Evolutionary conservation across 2,329 filamentous ascomycete genomes (phyloP).

Genomic region (Neophaeococcomyces mojaviensis): DNA sequence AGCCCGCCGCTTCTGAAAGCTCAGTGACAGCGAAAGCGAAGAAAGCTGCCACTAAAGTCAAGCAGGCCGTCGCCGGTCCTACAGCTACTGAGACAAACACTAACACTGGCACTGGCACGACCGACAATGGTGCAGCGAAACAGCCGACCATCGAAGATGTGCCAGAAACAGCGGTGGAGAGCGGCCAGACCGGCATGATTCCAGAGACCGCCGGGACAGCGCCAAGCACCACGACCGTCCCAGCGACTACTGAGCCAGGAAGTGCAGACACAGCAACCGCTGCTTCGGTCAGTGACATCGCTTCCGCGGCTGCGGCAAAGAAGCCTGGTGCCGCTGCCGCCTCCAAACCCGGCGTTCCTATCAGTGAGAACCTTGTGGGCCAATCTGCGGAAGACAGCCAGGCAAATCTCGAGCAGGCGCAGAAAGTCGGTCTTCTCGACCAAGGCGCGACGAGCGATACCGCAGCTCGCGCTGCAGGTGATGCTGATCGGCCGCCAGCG

Average conservation of each 20-base stretch:
- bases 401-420: neutral
- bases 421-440: neutral
- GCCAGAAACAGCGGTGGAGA: neutral
- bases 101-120: no score
- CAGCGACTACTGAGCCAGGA: no score
- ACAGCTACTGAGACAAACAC: slow-evolving; percentile 10
- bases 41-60: slow-evolving; percentile 28
- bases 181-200: slow-evolving; percentile 3
- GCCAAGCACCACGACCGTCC: neutral
- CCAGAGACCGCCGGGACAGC: slow-evolving; percentile 9
- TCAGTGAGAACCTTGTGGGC: no score
- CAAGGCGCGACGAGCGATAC: neutral
- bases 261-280: no score
- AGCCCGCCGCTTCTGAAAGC: slow-evolving; percentile 11
- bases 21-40: slow-evolving; percentile 21
- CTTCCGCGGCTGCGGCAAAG: no score
- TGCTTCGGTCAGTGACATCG: no score
- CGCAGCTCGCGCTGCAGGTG: neutral
- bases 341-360: no score
- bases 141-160: neutral
- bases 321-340: no score
- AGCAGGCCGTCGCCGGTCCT: slow-evolving; percentile 18
- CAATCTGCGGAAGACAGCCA: neutral
- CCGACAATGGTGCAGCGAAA: neutral
- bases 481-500: neutral